A percentile compares a stretch with the other conserved stretches of the same genome.
Evolutionary conservation across 1,284 basidiomycete genomes (phyloP).

Genomic region (Boletus nobilissimus): DNA sequence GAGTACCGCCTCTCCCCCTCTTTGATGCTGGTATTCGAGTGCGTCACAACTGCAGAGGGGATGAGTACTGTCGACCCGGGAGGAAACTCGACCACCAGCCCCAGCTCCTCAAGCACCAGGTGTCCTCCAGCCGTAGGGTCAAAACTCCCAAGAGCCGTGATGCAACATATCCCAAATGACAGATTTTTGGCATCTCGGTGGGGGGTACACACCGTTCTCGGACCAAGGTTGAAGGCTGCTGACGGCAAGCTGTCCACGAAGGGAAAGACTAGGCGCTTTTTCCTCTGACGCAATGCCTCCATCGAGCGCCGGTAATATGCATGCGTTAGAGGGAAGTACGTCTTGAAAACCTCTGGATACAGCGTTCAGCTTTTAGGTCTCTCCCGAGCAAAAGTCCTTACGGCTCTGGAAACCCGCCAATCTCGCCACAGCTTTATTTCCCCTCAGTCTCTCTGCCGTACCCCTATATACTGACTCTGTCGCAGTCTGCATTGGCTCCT

Average conservation of each 20-base stretch:
- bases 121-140: neutral
- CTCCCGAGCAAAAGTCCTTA: neutral
- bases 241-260: neutral
- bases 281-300: too few species aligned
- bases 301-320: neutral
- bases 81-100: slow-evolving; percentile 5
- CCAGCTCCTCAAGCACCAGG: neutral
- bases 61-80: slow-evolving; percentile 1
- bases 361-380: too few species aligned
- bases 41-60: neutral
- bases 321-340: neutral
- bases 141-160: neutral
- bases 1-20: neutral
- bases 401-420: slow-evolving; percentile 21
- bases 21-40: neutral
- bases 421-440: neutral
- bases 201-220: neutral
- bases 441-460: fast-evolving
- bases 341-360: neutral
- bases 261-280: neutral
- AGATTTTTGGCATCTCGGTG: neutral
- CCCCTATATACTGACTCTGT: neutral
- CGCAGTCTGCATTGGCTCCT: neutral
- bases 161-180: slow-evolving; percentile 5
- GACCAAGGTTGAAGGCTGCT: neutral